These are phyloP conservation scores for Pythium graminicola DNA, from an alignment of 352 stramenopile genomes.

Conservation along the genomic window DNA sequence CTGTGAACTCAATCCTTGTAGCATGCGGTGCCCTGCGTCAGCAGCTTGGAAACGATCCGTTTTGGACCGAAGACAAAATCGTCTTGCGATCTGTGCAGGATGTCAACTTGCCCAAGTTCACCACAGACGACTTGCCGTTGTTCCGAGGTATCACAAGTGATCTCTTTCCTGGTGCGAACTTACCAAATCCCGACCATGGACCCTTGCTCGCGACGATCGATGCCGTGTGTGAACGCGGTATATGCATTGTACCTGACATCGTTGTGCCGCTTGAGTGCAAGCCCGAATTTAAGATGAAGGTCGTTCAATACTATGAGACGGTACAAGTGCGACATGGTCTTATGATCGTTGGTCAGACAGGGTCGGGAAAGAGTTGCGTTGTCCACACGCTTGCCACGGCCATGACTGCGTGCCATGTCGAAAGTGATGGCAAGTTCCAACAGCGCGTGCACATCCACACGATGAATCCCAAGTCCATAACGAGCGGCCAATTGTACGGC, in stretches of 20 bases:
- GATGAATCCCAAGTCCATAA: slow-evolving; percentile 95
- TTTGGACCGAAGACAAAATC: slow-evolving; percentile 90
- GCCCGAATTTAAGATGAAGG: slow-evolving; percentile 78
- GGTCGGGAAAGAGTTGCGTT: slow-evolving; percentile 85
- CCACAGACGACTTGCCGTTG: slow-evolving; percentile 91
- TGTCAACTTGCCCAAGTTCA: slow-evolving; percentile 94
- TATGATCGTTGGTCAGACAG: slow-evolving; percentile 92
- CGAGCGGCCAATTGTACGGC: slow-evolving; percentile 90
- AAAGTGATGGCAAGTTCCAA: slow-evolving; percentile 80
- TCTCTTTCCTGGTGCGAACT: slow-evolving; percentile 91
- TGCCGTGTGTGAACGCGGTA: slow-evolving; percentile 58
- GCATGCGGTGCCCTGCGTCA: slow-evolving; percentile 91
- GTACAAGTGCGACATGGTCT: slow-evolving; percentile 90
- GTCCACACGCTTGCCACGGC: slow-evolving; percentile 67
- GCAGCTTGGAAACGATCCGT: slow-evolving; percentile 89
- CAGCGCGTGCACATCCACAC: slow-evolving; percentile 82
- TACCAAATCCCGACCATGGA: slow-evolving; percentile 93
- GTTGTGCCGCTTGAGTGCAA: slow-evolving; percentile 67
- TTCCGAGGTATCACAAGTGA: slow-evolving; percentile 93
- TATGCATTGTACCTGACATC: slow-evolving; percentile 54
- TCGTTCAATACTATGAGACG: slow-evolving; percentile 87
- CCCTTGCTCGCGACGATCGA: slow-evolving; percentile 89
- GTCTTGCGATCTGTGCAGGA: slow-evolving; percentile 95
- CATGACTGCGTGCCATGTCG: slow-evolving; percentile 63
- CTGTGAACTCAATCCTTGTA: slow-evolving; percentile 92